Conservation (phyloP, 768 basidiomycete species). For the Macrocybe gigantea region DNA sequence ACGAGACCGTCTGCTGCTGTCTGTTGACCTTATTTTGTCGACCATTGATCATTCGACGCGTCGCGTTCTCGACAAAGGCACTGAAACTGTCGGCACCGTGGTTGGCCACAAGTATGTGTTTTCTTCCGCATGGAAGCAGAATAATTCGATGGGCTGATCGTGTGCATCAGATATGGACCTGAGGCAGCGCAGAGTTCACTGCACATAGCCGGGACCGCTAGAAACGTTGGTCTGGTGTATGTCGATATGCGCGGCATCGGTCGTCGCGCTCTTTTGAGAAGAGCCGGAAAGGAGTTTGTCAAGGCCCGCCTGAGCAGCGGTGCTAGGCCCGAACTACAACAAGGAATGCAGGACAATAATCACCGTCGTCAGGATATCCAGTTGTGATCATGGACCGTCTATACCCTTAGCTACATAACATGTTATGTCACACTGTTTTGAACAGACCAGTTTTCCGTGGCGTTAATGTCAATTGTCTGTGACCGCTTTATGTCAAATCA, state of each 20-base stretch:
- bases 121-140: neutral
- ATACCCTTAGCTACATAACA: too few relatives aligned
- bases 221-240: slow-evolving; percentile 73
- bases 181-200: slow-evolving; percentile 56
- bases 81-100: slow-evolving; percentile 39
- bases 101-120: slow-evolving; percentile 49
- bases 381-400: too few relatives aligned
- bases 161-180: slow-evolving; percentile 44
- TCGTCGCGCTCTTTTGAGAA: slow-evolving; percentile 60
- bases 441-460: too few relatives aligned
- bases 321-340: too few relatives aligned
- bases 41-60: slow-evolving; percentile 56
- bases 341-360: neutral
- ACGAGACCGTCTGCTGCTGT: slow-evolving; percentile 47
- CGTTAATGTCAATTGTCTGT: too few relatives aligned
- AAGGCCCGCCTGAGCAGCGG: slow-evolving; percentile 22
- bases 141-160: neutral
- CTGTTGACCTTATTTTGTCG: slow-evolving; percentile 60
- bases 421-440: too few relatives aligned
- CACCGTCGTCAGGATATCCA: too few relatives aligned
- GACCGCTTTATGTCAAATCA: too few relatives aligned
- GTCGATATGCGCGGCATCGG: slow-evolving; percentile 73
- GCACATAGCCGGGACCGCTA: slow-evolving; percentile 57
- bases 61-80: slow-evolving; percentile 45
- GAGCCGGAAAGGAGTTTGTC: slow-evolving; percentile 52